phyloP scores from a whole-genome alignment of 176 grass and related monocot species.

The Triticum turgidum region DNA sequence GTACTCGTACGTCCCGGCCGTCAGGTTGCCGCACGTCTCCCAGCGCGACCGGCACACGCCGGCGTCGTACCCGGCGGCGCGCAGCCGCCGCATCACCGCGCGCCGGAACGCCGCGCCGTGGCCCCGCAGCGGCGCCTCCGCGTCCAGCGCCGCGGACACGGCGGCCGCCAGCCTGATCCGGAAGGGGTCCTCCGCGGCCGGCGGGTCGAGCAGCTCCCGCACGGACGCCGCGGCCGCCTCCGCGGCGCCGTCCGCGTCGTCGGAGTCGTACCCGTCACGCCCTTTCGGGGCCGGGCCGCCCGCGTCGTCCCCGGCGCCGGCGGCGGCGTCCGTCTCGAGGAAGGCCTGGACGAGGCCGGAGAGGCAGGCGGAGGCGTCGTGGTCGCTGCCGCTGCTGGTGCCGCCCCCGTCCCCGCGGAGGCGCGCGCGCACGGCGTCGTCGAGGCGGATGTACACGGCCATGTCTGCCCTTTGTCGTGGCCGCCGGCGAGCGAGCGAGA shows the following conservation, averaged over 20 bases:
- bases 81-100: conserved; percentile 47
- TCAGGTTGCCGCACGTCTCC: conserved; percentile 50
- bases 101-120: conserved; percentile 54
- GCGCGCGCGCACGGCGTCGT: conserved; percentile 57
- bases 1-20: conserved; percentile 86
- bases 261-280: not conserved
- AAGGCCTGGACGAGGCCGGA: conserved; percentile 80
- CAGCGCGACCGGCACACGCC: conserved; percentile 78
- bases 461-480: conserved; percentile 2
- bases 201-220: conserved; percentile 53
- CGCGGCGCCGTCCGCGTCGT: not conserved
- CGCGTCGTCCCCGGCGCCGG: not conserved
- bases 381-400: conserved; percentile 68
- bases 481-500: conserved; percentile 31
- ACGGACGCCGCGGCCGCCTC: conserved; percentile 38
- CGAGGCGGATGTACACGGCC: conserved; percentile 59
- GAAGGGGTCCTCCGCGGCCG: conserved; percentile 46
- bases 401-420: conserved; percentile 58
- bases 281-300: conserved; percentile 1
- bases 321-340: conserved; percentile 51
- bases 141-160: conserved; percentile 38
- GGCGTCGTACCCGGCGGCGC: conserved; percentile 65
- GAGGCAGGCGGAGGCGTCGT: conserved; percentile 64
- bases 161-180: conserved; percentile 55
- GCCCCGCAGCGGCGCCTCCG: conserved; percentile 26